Conservation (phyloP, 2,329 filamentous ascomycete species). For the Sarocladiaceae sp. region DNA sequence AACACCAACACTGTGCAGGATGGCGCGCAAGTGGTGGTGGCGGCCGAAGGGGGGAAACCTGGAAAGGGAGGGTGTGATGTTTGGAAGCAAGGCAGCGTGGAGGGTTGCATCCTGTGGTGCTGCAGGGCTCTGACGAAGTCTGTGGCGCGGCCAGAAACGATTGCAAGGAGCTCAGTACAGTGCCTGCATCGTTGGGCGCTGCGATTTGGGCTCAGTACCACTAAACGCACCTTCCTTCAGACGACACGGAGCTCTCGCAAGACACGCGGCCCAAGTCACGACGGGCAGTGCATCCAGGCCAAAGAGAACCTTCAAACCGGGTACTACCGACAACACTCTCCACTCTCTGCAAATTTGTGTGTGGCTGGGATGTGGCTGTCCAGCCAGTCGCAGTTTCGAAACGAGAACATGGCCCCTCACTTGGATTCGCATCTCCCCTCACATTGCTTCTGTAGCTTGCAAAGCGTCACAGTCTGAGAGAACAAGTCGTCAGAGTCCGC, state of each 20-base stretch:
- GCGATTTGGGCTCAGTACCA: too few relatives aligned
- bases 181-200: conserved; percentile 3
- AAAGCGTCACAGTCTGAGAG: neutral
- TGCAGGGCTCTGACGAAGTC: neutral
- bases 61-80: neutral
- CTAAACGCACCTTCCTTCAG: too few relatives aligned
- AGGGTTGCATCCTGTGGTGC: neutral
- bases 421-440: neutral
- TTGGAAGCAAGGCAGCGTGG: neutral
- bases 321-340: conserved; percentile 4
- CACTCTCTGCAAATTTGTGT: neutral
- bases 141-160: too few relatives aligned
- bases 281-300: neutral
- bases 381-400: neutral
- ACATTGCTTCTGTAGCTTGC: neutral
- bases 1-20: neutral
- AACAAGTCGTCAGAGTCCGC: neutral
- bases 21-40: neutral
- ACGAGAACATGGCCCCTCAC: neutral
- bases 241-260: too few relatives aligned
- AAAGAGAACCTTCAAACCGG: neutral
- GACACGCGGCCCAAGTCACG: neutral
- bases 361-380: conserved; percentile 5
- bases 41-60: neutral
- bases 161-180: too few relatives aligned